A percentile compares a stretch with the other conserved stretches of the same genome.
These are phyloP conservation scores for Penicillium concentricum DNA, from an alignment of 2,329 filamentous ascomycete species.

Conservation along the genomic window DNA sequence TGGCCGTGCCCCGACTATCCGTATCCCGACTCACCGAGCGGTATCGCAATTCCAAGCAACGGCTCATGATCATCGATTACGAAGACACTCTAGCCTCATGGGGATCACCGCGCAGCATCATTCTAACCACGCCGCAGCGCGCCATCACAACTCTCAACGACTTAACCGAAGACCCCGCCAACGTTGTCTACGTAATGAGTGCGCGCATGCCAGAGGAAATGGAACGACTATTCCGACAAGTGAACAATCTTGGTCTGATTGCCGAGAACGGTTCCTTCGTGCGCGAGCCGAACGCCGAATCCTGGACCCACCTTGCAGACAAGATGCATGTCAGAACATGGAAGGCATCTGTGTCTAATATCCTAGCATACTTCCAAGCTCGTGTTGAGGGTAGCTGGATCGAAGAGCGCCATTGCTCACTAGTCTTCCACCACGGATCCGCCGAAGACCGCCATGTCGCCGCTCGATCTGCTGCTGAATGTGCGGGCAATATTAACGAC, in stretches of 20 bases:
- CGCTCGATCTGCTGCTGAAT: conserved; percentile 78
- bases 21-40: conserved; percentile 61
- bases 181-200: conserved; percentile 93
- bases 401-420: conserved; percentile 85
- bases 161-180: conserved; percentile 73
- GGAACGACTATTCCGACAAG: conserved; percentile 77
- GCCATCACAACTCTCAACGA: conserved; percentile 82
- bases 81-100: conserved; percentile 89
- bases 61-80: conserved; percentile 88
- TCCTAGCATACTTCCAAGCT: conserved; percentile 85
- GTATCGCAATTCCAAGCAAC: conserved; percentile 65
- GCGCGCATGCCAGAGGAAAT: conserved; percentile 83
- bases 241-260: conserved; percentile 82
- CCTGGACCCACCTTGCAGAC: conserved; percentile 79
- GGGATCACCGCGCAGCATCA: conserved; percentile 79
- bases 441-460: conserved; percentile 75
- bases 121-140: conserved; percentile 80
- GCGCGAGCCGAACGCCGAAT: conserved; percentile 64
- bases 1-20: conserved; percentile 81
- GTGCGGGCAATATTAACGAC: conserved; percentile 92
- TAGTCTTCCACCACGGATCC: conserved; percentile 86
- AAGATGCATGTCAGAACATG: conserved; percentile 67
- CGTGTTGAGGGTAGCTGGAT: conserved; percentile 84
- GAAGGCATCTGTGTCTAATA: conserved; percentile 80
- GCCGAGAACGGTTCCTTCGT: conserved; percentile 95